Evolutionary conservation across 495 filamentous ascomycete genomes (phyloP).

Genomic region (Amorphotheca resinae): DNA sequence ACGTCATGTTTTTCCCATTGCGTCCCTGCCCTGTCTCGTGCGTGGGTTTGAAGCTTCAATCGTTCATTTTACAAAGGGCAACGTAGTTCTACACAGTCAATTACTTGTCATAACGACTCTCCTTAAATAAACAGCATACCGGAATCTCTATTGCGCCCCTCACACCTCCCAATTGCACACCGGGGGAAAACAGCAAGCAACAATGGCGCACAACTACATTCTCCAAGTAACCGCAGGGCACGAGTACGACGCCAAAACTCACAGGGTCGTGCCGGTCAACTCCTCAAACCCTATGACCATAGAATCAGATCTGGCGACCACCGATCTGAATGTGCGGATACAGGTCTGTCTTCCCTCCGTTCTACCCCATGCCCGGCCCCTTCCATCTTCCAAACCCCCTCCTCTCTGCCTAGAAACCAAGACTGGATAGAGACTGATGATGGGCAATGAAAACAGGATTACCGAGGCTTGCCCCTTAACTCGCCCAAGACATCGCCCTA

Average conservation of each 20-base stretch:
- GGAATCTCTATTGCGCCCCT: no score
- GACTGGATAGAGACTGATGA: no score
- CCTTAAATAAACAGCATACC: no score
- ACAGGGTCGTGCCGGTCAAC: slow-evolving; percentile 65
- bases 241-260: slow-evolving; percentile 51
- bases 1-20: no score
- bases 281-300: slow-evolving; percentile 40
- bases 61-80: no score
- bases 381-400: not conserved
- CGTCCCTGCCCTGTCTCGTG: no score
- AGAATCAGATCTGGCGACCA: slow-evolving; percentile 42
- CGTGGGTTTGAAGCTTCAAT: no score
- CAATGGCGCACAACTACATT: slow-evolving; percentile 51
- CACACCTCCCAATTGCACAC: no score
- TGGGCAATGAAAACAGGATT: slow-evolving; percentile 21
- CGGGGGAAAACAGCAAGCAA: not conserved
- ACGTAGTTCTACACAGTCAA: no score
- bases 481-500: slow-evolving; percentile 54
- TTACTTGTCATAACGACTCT: no score
- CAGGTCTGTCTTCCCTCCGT: slow-evolving; percentile 30
- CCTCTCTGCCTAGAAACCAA: no score
- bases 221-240: slow-evolving; percentile 66
- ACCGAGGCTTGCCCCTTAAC: slow-evolving; percentile 42
- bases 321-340: slow-evolving; percentile 58
- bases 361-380: not conserved